Evolutionary conservation across 495 filamentous ascomycete genomes (phyloP).

Genomic region (Cercophora sp.): DNA sequence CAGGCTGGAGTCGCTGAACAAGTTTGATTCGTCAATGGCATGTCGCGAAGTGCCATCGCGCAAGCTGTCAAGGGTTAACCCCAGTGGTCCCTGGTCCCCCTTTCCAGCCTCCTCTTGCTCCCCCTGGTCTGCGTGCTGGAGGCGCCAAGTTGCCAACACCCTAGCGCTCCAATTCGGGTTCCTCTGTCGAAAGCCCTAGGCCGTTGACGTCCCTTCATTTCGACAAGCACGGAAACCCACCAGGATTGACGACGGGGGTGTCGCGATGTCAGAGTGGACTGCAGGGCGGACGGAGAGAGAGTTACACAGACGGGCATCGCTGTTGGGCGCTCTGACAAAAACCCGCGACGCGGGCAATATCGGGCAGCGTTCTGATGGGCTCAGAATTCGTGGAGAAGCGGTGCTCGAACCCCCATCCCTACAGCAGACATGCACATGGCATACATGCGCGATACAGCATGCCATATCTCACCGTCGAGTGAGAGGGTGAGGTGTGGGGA

Average conservation of each 20-base stretch:
- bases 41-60: constrained; percentile 2
- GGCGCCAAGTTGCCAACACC: neutral
- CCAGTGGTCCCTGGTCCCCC: neutral
- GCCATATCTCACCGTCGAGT: too few species aligned
- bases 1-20: constrained; percentile 11
- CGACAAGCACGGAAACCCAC: constrained; percentile 9
- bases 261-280: too few species aligned
- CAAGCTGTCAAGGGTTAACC: constrained; percentile 7
- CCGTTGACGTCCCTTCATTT: constrained; percentile 11
- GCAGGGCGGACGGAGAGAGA: too few species aligned
- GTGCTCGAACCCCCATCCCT: constrained; percentile 3
- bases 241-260: neutral
- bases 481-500: neutral
- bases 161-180: neutral
- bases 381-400: too few species aligned
- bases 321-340: too few species aligned
- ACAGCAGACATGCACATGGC: neutral
- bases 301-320: too few species aligned
- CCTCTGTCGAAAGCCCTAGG: neutral
- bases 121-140: constrained; percentile 1
- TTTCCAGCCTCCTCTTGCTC: constrained; percentile 10
- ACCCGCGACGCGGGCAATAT: too few species aligned
- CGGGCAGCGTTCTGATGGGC: too few species aligned
- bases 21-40: constrained; percentile 11
- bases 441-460: neutral